Evolutionary conservation across 345 rosid genomes (phyloP), one percentile per base, ranked within the genome.

Genomic region (Psidium guajava): DNA sequence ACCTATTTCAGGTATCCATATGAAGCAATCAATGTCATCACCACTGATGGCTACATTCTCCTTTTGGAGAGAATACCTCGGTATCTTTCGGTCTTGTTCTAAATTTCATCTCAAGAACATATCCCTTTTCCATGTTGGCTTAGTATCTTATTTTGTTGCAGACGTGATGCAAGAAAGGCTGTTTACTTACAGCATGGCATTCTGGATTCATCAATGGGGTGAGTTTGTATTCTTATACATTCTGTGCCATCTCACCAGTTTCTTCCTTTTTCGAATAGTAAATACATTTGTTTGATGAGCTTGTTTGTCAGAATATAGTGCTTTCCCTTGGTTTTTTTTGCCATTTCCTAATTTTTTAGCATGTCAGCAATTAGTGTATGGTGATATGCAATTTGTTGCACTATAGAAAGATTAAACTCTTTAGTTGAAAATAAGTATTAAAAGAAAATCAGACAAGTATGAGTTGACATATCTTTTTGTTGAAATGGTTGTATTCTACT

Each of bases 151-250:
- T 84, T n/a, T 53, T 85, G 24, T 82, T 89, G 86, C 93, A 97
- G 99, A 87, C 98, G 96, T 52, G 98, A 96, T 89, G 95, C 99
- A 18, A 91, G 92, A 87, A 97, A 95, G 88, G 98, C 94, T 87
- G 96, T 97, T 84, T 97, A 90, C 88, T 90, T 96, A 83, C 99
- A 96, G 89, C 99, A 97, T 89, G 99, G 99, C 47, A 82, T 97
- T 83, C 88, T 96, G 89, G 98, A 97, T 93, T 92, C 99, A 75
- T 96, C 99, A 49, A 93, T 97, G 98, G 98, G 99, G 99, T 97
- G 74, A 91, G 95, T 88, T 86, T 22, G 69, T 86, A 52, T 47
- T 82, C 7, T 54, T 25, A 14, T 10, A 21, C 47, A 69, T 18
- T 36, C 80, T 36, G 24, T 69, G 47, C 58, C 5, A 2, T 49